Percentiles rank a stretch among this genome's conserved stretches.
Evolutionary conservation across 2,329 filamentous ascomycete species (phyloP).

Genomic region (Leptographium flavum): DNA sequence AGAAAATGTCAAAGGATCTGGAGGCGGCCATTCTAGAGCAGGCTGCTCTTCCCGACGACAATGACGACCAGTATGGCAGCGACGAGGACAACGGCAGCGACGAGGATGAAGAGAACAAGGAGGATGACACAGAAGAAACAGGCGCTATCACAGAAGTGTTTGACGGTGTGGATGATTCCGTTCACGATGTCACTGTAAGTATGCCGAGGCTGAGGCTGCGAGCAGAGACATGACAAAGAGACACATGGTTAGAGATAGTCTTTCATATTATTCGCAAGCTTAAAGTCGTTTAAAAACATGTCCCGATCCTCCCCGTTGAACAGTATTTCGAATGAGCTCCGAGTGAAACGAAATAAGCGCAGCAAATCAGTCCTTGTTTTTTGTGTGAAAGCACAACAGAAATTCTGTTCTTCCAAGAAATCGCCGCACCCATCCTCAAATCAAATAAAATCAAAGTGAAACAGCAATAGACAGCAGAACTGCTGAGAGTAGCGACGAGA

Average conservation of each 20-base stretch:
- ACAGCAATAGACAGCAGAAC: too few species aligned
- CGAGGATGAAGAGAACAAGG: not conserved
- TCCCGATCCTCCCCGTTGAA: too few species aligned
- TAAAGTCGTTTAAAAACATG: not conserved
- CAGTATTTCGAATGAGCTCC: too few species aligned
- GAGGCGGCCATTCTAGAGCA: slow-evolving; percentile 81
- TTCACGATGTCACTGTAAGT: slow-evolving; percentile 1
- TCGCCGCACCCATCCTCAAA: too few species aligned
- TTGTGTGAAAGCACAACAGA: too few species aligned
- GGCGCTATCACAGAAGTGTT: not conserved
- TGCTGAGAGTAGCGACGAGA: too few species aligned
- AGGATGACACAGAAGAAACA: not conserved
- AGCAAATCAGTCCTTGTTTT: too few species aligned
- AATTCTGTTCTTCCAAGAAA: too few species aligned
- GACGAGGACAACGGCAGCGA: slow-evolving; percentile 14
- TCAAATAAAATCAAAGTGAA: too few species aligned
- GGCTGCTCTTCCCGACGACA: slow-evolving; percentile 26
- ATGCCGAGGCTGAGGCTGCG: slow-evolving; percentile 2
- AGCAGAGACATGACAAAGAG: not conserved
- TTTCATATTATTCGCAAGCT: not conserved
- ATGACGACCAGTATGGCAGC: slow-evolving; percentile 18
- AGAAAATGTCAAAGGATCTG: slow-evolving; percentile 90
- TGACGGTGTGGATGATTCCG: not conserved
- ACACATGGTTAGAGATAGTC: not conserved
- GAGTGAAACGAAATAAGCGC: too few species aligned